Evolutionary conservation across 208 protist genomes (phyloP).

Genomic region (Crithidia sp.): DNA sequence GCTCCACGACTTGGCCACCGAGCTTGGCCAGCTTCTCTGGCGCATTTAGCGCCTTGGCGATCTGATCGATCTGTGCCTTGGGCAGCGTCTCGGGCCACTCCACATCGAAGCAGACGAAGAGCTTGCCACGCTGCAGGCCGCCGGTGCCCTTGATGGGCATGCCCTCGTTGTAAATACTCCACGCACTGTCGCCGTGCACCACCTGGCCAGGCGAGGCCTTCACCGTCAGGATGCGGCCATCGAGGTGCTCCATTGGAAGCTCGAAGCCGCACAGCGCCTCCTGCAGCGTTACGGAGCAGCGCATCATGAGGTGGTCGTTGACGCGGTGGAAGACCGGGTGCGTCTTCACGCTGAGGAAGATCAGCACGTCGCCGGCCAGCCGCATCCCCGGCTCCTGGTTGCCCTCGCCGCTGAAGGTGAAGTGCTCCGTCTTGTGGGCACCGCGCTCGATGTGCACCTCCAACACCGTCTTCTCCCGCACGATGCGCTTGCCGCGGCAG

Average conservation of each 20-base stretch:
- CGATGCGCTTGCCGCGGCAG: conserved; percentile 93
- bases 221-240: conserved; percentile 80
- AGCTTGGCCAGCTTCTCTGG: conserved; percentile 47
- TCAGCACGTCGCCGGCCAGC: conserved; percentile 95
- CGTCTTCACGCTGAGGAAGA: conserved; percentile 93
- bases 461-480: conserved; percentile 93
- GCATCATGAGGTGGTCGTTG: conserved; percentile 94
- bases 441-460: conserved; percentile 96
- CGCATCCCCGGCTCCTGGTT: conserved; percentile 89
- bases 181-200: conserved; percentile 74
- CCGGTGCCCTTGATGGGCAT: conserved; percentile 88
- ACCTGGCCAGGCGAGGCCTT: conserved; percentile 72
- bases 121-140: conserved; percentile 73
- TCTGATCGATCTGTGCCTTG: conserved; percentile 29
- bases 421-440: conserved; percentile 92
- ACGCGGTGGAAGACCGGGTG: conserved; percentile 93
- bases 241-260: conserved; percentile 90
- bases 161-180: conserved; percentile 83
- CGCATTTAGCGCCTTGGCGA: conserved; percentile 53
- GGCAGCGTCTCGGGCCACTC: conserved; percentile 79
- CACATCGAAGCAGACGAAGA: conserved; percentile 88
- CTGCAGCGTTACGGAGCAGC: conserved; percentile 83
- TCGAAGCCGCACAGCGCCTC: conserved; percentile 95
- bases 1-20: conserved; percentile 67
- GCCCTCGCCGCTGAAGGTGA: conserved; percentile 95